Evolutionary conservation across 2,329 filamentous ascomycete species (phyloP), one percentile per base, ranked within the genome.

Genomic region (Clarireedia monteithiana): DNA sequence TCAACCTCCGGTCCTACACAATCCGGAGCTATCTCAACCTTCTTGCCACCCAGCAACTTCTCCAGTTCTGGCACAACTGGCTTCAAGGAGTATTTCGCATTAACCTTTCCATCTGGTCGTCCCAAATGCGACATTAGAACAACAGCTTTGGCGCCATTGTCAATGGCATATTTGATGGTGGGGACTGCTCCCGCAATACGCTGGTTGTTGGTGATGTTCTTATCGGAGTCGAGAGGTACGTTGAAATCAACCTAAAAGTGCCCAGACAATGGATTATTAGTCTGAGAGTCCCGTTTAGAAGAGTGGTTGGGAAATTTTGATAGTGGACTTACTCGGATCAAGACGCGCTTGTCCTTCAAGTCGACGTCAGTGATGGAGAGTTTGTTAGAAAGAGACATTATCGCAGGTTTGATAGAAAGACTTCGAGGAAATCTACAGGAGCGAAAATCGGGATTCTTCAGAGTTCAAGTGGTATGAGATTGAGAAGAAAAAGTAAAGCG

Each of bases 41-140:
- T 83, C 79, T 86, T 90, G 64, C 80, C 78, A 63, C 79, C 78
- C 26, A 96, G 82, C 55, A 92, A 84, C 80, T 92, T 91, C 85
- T 95, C 89, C 55, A 96, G 85, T 78, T 95, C 90, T 62, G 89
- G 78, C 34, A 94, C 87, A 62, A 99, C 89, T 60, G 92, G 91
- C 80, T 91, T 85, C 70, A 99, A 81, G 70, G 89, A 95, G 85
- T 94, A 99, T 80, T 99, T 97, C 65, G 83, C 74, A 77, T 95
- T 95, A 71, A 76, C 78, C 74, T 90, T 85, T 73, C 94, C 94
- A 71, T 97, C 88, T 62, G 94, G 94, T 53, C 94, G 92, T 69
- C 94, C 94, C 61, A 99, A 88, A 75, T 99, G 94, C 70, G 92
- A 97, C 94, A 99, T 99, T 72, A 99, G 83, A 69, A 97, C 77